Evolutionary conservation across 78 protist species (phyloP), one percentile per base, ranked within the genome.

Genomic region (Dictyostelium firmibasis): DNA sequence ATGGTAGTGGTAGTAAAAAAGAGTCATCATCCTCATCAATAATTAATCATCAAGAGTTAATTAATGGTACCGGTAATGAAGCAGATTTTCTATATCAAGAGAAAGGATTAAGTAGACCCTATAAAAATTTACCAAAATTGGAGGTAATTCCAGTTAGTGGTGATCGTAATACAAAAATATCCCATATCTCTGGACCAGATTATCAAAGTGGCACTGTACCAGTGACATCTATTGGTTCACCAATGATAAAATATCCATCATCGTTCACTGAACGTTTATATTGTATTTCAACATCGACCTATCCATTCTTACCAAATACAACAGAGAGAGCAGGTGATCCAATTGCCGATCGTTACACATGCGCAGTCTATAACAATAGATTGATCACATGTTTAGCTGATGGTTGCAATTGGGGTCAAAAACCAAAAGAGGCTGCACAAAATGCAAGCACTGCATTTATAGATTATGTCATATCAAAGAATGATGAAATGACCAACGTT

Each of bases 341-440:
- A 36, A 89, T 94, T n/a, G 92, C 92, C 36, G 96, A 84, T 53
- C 81, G 89, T 23, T 94, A 85, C 23, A 84, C 84, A 18, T 74
- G 67, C 35, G 81, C 44, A 27, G 83, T 85, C 3, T 84, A 86
- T 67, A 91, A 84, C 4, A 94, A 94, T 41, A 20, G 96, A n/a
- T 64, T 94, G 8, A 79, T 94, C 23, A 35, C 86, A 10, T 84
- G 93, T 67, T 18, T 94, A 79, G 96, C 96, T 9, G 96, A 94
- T 84, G 96, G 96, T 53, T 94, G 96, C 44, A 94, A 85, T 41
- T 94, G 96, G 96, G 96, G 96, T 35, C 69, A 76, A 33, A 47
- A 31, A 14, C 93, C 96, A 38, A 67, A 82, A 35, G 78, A 77
- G 13, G 96, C 96, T 9, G 86, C 93, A 5, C 86, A 86, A 50